Base-by-base conservation (phyloP, 176 grass and related monocot genomes). In the Oryza australiensis region DNA sequence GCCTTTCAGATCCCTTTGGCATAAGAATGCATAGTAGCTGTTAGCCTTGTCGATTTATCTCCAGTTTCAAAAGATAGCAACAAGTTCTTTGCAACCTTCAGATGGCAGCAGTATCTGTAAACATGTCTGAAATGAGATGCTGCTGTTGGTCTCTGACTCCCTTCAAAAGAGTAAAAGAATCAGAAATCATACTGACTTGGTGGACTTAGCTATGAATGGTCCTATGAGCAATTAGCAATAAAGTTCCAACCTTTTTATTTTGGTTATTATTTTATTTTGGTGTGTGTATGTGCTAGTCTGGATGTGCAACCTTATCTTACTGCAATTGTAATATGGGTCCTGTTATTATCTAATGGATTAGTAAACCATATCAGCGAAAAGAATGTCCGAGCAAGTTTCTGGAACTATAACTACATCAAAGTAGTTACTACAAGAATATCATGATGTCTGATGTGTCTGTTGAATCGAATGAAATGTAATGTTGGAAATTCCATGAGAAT, bases 1-100 rank as follows among this genome's bases (percentile, higher is more conserved):
- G 48, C 76, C 87, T 82, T 79, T 91, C 73, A 87, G 22, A 57
- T 87, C 89, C 75, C 72, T 91, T 37, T 94, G 89, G 92, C 87
- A 81, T 70, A 91, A 81, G 24, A 82, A 46, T 43, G 66, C 72
- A 7, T 78, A 86, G 68, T 59, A 80, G 57, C 62, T 51, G 38
- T 22, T 87, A 68, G 66, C 23, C 20, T 74, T 5, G 12, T 62
- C 59, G 48, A 11, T 82, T 67, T 82, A 14, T 59, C 20, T 78
- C 70, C 73, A 35, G 37, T 66, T 38, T 32, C 20, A 6, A 72
- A 80, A 70, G 9, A 34, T 76, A 82, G 59, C 46, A 35, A 51
- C 42, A 80, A 76, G 59, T 35, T 49, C 27, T 79, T 35, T n/a
- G 27, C 46, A 9, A 79, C 46, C 40, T 83, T 66, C 23, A 65